phyloP scores from a whole-genome alignment of 176 grass and related monocot species.

The Ensete ventricosum region DNA sequence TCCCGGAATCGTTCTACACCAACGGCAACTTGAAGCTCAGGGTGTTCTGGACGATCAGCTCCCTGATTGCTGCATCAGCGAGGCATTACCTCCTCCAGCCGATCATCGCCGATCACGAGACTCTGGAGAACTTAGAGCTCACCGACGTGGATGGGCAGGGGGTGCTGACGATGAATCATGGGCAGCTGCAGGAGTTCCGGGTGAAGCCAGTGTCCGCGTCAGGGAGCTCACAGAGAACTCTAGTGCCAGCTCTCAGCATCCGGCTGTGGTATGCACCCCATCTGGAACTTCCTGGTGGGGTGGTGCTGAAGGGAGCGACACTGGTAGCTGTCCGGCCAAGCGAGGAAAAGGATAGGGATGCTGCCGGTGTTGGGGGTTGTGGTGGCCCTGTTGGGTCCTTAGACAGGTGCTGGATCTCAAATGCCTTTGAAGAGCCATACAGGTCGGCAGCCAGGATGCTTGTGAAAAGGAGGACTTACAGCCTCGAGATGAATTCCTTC shows the following conservation, averaged over 20 bases:
- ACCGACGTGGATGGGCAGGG: conserved; percentile 69
- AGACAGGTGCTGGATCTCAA: conserved; percentile 47
- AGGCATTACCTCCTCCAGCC: conserved; percentile 71
- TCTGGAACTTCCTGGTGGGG: conserved; percentile 52
- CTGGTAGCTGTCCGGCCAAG: conserved; percentile 73
- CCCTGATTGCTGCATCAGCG: conserved; percentile 57
- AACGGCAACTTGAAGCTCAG: conserved; percentile 52
- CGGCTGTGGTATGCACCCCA: conserved; percentile 57
- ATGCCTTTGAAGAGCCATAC: conserved; percentile 84
- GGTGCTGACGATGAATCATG: conserved; percentile 64
- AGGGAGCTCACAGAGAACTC: conserved; percentile 47
- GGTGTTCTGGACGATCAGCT: conserved; percentile 85
- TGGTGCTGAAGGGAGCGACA: conserved; percentile 69
- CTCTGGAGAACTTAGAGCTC: conserved; percentile 59
- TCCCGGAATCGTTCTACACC: conserved; percentile 59
- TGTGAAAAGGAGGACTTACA: conserved; percentile 57
- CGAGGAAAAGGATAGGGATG: conserved; percentile 33
- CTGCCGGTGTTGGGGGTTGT: neutral
- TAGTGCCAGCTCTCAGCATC: conserved; percentile 78
- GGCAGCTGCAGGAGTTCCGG: conserved; percentile 53
- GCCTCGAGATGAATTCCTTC: conserved; percentile 97
- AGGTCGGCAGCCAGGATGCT: conserved; percentile 53
- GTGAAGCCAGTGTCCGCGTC: conserved; percentile 43
- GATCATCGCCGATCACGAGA: conserved; percentile 53
- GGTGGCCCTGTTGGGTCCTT: conserved; percentile 4